Evolutionary conservation across 495 filamentous ascomycete genomes (phyloP), one percentile per base, ranked within the genome.

Genomic region (Neurospora pannonica): DNA sequence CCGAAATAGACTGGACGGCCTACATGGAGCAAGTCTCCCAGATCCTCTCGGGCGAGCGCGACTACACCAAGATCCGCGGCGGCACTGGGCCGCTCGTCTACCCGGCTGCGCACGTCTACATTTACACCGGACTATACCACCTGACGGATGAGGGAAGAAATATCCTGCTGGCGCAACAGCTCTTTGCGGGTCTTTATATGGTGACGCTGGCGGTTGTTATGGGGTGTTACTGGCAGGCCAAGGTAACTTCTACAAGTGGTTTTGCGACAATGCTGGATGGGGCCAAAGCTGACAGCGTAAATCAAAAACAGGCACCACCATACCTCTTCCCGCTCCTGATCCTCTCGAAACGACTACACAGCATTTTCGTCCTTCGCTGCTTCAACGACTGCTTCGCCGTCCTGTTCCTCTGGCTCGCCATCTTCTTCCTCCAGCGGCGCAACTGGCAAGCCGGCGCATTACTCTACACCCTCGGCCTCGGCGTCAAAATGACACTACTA

Each of bases 1-100:
- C 96, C 60, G 96, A 99, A 81, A 99, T 99, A 79, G 96, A 99
- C 83, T 99, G 96, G 96, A 87, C 86, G 71, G 94, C 95, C 2
- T 99, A 99, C 82, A 98, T 98, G 95, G 87, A 97, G 77, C 96
- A 99, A 77, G 84, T 98, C 71, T 82, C 88, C 36, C 91, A 94
- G 40, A 96, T 92, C 77, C 79, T 93, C 37, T 84, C 87, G 8
- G 96, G 96, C 69, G 95, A 98, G 85, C 90, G 92, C 79, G 92
- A 98, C 81, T 99, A 99, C 80, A 88, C 89, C 40, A 83, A 88
- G 13, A 94, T 99, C 81, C 89, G 92, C 81, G 96, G 96, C 74
- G 91, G 90, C 70, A 99, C 96, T 0, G 96, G 96, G 6, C 95
- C 95, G 15, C 87, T 98, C 72, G 95, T 98, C 72, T 99, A 98